phyloP scores from a whole-genome alignment of 192 early-diverging fungal genomes.

The Gigaspora rosea region DNA sequence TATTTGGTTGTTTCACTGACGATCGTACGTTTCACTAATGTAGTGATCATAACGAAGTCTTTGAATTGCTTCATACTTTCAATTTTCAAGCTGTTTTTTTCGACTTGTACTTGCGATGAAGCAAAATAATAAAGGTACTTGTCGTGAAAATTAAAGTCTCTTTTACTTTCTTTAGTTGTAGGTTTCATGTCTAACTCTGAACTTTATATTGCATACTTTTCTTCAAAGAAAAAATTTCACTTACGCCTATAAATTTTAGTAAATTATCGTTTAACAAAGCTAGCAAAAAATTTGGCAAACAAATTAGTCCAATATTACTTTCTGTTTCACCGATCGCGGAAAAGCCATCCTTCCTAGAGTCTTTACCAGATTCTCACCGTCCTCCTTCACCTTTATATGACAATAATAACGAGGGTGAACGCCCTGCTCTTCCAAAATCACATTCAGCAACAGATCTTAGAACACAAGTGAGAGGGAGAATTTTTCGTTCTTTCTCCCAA shows the following conservation, averaged over 20 bases:
- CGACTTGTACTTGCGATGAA: no score
- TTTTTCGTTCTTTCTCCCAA: not conserved
- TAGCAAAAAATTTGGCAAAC: not conserved
- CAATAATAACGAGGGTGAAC: not conserved
- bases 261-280: slow-evolving; percentile 12
- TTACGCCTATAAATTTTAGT: not conserved
- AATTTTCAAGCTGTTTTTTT: no score
- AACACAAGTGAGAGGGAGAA: not conserved
- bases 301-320: slow-evolving; percentile 5
- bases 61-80: no score
- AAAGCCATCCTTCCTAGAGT: not conserved
- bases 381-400: not conserved
- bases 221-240: not conserved
- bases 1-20: no score
- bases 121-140: no score
- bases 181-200: no score
- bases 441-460: slow-evolving; percentile 1
- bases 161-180: no score
- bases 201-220: no score
- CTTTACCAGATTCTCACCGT: not conserved
- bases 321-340: not conserved
- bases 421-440: not conserved
- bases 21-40: no score
- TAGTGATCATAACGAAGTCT: no score
- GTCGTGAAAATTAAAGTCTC: no score